These are phyloP conservation scores for Daldinia loculata DNA, from an alignment of 495 filamentous ascomycete species.

Conservation along the genomic window DNA sequence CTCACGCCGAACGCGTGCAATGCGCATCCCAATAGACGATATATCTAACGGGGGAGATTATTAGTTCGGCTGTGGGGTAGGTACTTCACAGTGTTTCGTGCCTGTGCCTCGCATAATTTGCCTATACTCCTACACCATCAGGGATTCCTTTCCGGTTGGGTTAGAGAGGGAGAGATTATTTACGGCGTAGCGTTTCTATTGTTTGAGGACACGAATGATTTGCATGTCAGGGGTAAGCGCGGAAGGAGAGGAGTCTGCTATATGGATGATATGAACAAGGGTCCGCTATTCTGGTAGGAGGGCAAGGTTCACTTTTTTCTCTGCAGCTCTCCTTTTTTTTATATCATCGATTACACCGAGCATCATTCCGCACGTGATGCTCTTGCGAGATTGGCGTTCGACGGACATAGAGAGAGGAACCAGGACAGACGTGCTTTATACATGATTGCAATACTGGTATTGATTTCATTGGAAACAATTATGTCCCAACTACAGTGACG, in stretches of 20 bases:
- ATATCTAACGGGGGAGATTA: neutral
- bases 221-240: conserved; percentile 39
- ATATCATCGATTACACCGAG: conserved; percentile 24
- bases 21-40: conserved; percentile 94
- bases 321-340: conserved; percentile 22
- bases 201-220: conserved; percentile 34
- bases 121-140: conserved; percentile 2
- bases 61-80: conserved; percentile 1
- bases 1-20: conserved; percentile 91
- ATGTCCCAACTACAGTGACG: neutral
- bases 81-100: conserved; percentile 3
- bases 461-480: conserved; percentile 30
- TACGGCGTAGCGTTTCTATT: conserved; percentile 42
- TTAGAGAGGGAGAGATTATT: conserved; percentile 33
- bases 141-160: conserved; percentile 7
- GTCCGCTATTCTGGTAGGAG: conserved; percentile 17
- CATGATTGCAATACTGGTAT: conserved; percentile 25
- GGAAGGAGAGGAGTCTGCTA: conserved; percentile 31
- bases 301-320: conserved; percentile 10
- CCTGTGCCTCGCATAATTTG: conserved; percentile 25
- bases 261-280: conserved; percentile 17
- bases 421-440: conserved; percentile 35
- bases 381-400: conserved; percentile 36
- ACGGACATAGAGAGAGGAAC: conserved; percentile 40
- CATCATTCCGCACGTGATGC: conserved; percentile 21